Base-by-base conservation (phyloP, 352 stramenopile genomes). In the Pythium sp. region DNA sequence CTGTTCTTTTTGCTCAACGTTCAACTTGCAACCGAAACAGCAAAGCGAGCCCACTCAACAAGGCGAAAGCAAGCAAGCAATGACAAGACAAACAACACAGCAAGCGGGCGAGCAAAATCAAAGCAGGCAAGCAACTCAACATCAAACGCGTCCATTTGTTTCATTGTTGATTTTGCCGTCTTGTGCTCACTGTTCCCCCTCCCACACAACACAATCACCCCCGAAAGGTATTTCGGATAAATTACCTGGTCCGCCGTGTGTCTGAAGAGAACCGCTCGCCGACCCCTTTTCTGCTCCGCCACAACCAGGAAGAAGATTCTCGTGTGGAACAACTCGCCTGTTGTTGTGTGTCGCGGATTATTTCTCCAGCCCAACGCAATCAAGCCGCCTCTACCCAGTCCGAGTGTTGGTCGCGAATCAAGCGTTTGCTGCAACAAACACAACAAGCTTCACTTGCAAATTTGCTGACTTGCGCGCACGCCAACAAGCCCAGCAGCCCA, bases 111-210 rank as follows among this genome's bases (percentile, higher is more conserved):
- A 54, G 46, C 4, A 26, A 57, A 57, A 57, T 14, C 46, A 57
- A 26, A 34, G 3, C 55, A 43, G 36, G 26, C 41, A 56, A 65
- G 51, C 54, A 55, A 47, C 28, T 64, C 64, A 69, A 57, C 41
- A 49, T n/a, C 41, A 49, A 49, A 20, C 18, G 14, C 41, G 41
- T 64, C 56, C 38, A 51, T 36, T n/a, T 58, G 20, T 24, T 24
- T 73, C 76, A 84, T 84, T 86, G 75, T 84, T 86, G 74, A 86
- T 75, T 84, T 80, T 77, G 75, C 76, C 51, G 20, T 32, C 58
- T 57, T 69, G 34, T 64, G 69, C 53, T 41, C 62, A 63, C 30
- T 56, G n/a, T 49, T 34, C 36, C 64, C 26, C 56, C 65, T n/a
- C n/a, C 22, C 59, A 46, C 30, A 32, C 30, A 32, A 3, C 30